Evolutionary conservation across 345 rosid species (phyloP), one percentile per base, ranked within the genome.

Genomic region (Streptanthus diversifolius): DNA sequence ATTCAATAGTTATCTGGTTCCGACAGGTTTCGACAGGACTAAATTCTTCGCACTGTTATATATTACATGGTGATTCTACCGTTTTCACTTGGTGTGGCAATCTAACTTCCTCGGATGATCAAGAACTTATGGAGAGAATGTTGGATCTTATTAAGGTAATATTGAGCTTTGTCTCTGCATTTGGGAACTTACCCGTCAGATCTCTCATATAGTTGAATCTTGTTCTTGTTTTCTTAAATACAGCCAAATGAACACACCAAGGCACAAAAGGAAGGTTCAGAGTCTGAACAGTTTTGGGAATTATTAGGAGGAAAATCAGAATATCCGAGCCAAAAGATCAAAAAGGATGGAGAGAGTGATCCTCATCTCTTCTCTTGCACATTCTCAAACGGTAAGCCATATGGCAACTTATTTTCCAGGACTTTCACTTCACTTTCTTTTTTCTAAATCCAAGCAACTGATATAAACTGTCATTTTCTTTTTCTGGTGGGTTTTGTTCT

Each of bases 241-340:
- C 87, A 95, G 99, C 98, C 97, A 75, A 87, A 95, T 83, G 66
- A 75, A 36, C 99, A 83, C 70, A 78, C 87, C 63, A 90, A 74
- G 81, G 70, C 93, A 73, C 98, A 92, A 60, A 95, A 95, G 79
- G 99, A 95, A 83, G 99, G 98, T 51, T 74, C 97, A 7, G 99
- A 95, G 63, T 77, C 90, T 52, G 99, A 92, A 49, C 93, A 84
- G 57, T 95, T 95, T 68, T 95, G 99, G 99, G 93, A 88, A 64
- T 36, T 87, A 68, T 68, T 95, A 51, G 96, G 95, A 59, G 98
- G 95, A 64, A 95, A 95, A 83, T 40, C 84, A 53, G 99, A 95
- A 81, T 85, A 90, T 67, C 80, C 91, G 1, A 86, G 85, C 76
- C 90, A 87, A 77, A 92, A 87, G 83, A 82, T 89, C 45, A 85